Conservation (phyloP, 192 early-diverging fungal genomes). For the Coemansia erecta region DNA sequence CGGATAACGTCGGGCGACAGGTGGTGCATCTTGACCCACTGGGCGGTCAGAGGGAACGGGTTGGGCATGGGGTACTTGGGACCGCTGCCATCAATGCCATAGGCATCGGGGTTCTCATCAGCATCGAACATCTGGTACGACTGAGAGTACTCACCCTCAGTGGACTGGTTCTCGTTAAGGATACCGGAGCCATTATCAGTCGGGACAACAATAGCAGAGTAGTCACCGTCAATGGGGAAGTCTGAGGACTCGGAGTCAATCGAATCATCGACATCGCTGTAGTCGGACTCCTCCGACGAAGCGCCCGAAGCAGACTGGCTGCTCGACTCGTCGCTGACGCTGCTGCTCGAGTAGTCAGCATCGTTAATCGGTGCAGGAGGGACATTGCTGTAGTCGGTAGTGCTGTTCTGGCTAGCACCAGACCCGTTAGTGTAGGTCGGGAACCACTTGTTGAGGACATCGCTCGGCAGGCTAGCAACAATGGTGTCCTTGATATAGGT, state of each 20-base stretch:
- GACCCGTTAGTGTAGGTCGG: constrained; percentile 21
- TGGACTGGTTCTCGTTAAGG: constrained; percentile 3
- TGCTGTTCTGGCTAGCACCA: constrained; percentile 9
- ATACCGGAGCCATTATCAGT: constrained; percentile 2
- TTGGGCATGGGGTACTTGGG: constrained; percentile 46
- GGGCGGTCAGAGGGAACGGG: constrained; percentile 31
- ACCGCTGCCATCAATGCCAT: constrained; percentile 20
- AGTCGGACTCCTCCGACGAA: neutral
- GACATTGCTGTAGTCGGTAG: constrained; percentile 24
- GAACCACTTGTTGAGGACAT: constrained; percentile 51
- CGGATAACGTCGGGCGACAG: constrained; percentile 34
- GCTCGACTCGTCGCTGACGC: constrained; percentile 10
- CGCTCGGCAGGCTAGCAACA: constrained; percentile 14
- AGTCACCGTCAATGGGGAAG: constrained; percentile 1
- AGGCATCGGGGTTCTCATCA: neutral
- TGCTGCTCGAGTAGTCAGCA: constrained; percentile 11
- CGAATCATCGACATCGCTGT: constrained; percentile 8
- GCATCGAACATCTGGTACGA: constrained; percentile 12
- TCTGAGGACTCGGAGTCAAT: constrained; percentile 7
- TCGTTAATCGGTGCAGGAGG: constrained; percentile 5
- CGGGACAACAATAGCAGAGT: constrained; percentile 20
- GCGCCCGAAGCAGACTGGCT: neutral
- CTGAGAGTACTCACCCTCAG: constrained; percentile 19
- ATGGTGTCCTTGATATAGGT: constrained; percentile 29
- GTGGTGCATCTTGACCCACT: constrained; percentile 43